A percentile compares a stretch with the other conserved stretches of the same genome.
Evolutionary conservation across 2,329 filamentous ascomycete genomes (phyloP).

Genomic region (Parafenestella ontariensis): DNA sequence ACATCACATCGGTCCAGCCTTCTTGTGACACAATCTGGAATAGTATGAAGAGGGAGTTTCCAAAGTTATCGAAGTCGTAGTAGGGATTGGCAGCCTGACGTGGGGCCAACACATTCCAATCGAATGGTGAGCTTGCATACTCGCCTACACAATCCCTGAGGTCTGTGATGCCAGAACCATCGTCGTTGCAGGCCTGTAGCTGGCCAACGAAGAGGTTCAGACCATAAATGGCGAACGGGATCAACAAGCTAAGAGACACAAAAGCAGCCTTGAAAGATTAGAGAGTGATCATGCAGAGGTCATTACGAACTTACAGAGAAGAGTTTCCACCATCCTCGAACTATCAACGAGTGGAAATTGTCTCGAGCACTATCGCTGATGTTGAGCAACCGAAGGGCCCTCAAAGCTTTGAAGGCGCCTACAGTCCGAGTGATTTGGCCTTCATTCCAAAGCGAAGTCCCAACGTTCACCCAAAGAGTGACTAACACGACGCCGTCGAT

Average conservation of each 20-base stretch:
- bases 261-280: constrained; percentile 71
- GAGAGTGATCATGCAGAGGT: not conserved
- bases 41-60: constrained; percentile 90
- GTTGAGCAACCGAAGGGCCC: constrained; percentile 89
- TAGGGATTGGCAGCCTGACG: constrained; percentile 81
- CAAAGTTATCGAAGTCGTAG: constrained; percentile 94
- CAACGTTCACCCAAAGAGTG: constrained; percentile 94
- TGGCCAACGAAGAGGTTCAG: constrained; percentile 90
- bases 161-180: constrained; percentile 60
- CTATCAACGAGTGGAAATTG: constrained; percentile 95
- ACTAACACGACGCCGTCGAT: constrained; percentile 92
- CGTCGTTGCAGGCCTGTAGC: constrained; percentile 82
- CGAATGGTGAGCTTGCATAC: constrained; percentile 76
- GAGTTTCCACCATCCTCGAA: constrained; percentile 93
- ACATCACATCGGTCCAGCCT: constrained; percentile 95
- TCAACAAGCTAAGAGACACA: constrained; percentile 90
- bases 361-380: constrained; percentile 95
- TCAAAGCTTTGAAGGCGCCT: constrained; percentile 94
- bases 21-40: constrained; percentile 99
- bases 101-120: constrained; percentile 85
- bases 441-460: constrained; percentile 80
- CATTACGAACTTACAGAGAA: constrained; percentile 67
- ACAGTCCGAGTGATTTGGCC: constrained; percentile 87
- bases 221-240: constrained; percentile 96
- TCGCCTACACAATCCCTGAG: constrained; percentile 84